Conservation (phyloP, 208 protist genomes). For the Herpetomonas tarakana region DNA sequence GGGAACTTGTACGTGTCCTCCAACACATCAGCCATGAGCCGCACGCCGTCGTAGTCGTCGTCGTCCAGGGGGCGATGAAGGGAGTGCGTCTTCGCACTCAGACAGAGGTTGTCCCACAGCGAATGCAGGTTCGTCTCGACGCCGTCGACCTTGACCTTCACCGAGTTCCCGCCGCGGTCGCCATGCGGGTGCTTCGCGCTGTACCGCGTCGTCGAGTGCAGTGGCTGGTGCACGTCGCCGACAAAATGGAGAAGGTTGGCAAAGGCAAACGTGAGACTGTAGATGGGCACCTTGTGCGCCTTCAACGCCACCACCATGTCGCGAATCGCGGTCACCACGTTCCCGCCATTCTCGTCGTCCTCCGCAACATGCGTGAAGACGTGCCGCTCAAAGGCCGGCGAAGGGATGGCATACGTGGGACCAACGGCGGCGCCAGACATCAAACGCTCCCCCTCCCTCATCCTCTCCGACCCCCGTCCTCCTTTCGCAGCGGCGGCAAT, state of each 20-base stretch:
- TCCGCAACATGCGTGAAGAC: not conserved
- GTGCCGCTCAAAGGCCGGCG: not conserved
- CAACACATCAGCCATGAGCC: conserved; percentile 41
- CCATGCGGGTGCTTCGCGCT: conserved; percentile 46
- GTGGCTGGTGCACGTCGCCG: conserved; percentile 84
- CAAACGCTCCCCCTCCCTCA: too few relatives aligned
- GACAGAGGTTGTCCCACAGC: conserved; percentile 82
- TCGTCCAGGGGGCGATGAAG: conserved; percentile 40
- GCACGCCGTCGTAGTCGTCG: conserved; percentile 30
- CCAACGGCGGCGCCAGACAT: not conserved
- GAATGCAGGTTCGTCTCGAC: conserved; percentile 52
- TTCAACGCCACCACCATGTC: conserved; percentile 24
- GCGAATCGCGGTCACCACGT: conserved; percentile 26
- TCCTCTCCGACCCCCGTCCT: too few relatives aligned
- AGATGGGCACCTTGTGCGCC: conserved; percentile 24
- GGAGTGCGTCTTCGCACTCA: conserved; percentile 11
- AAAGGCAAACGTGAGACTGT: conserved; percentile 61
- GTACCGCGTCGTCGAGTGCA: conserved; percentile 56
- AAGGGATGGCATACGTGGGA: not conserved
- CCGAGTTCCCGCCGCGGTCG: conserved; percentile 71
- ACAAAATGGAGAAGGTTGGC: conserved; percentile 78
- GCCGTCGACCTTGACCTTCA: conserved; percentile 30
- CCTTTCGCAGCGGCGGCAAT: not conserved
- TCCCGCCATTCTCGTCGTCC: conserved; percentile 6
- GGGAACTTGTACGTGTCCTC: conserved; percentile 57